These are phyloP conservation scores for Priceomyces castillae DNA, from an alignment of 805 yeast genomes.

Conservation along the genomic window DNA sequence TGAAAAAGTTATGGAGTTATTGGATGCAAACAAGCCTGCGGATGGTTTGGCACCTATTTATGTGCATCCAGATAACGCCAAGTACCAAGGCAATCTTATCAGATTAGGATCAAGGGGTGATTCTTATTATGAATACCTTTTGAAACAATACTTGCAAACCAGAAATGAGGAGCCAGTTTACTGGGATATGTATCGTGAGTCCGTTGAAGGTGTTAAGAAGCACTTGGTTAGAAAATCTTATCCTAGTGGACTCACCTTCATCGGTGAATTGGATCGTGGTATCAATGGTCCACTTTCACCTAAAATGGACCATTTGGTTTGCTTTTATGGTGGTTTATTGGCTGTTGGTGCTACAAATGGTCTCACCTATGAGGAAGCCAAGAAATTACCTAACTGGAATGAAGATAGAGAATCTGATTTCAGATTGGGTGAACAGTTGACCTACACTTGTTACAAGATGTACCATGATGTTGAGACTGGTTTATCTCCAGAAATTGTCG, in stretches of 20 bases:
- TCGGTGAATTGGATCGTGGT: slow-evolving; percentile 78
- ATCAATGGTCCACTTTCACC: slow-evolving; percentile 55
- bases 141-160: slow-evolving; percentile 84
- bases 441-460: slow-evolving; percentile 81
- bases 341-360: slow-evolving; percentile 91
- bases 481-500: slow-evolving; percentile 83
- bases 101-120: slow-evolving; percentile 91
- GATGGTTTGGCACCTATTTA: slow-evolving; percentile 85
- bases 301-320: slow-evolving; percentile 91
- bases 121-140: slow-evolving; percentile 84
- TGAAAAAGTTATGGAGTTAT: slow-evolving; percentile 67
- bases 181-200: slow-evolving; percentile 70
- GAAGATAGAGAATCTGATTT: slow-evolving; percentile 59
- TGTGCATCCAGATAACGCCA: slow-evolving; percentile 72
- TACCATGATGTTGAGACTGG: slow-evolving; percentile 74
- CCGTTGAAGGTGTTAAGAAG: slow-evolving; percentile 73
- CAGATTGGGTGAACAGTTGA: slow-evolving; percentile 67
- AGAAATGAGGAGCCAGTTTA: slow-evolving; percentile 57
- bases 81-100: slow-evolving; percentile 60
- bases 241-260: slow-evolving; percentile 62
- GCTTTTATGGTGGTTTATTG: slow-evolving; percentile 85
- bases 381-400: slow-evolving; percentile 56
- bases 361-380: slow-evolving; percentile 51
- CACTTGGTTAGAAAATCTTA: slow-evolving; percentile 58
- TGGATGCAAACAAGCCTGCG: slow-evolving; percentile 61